Evolutionary conservation across 139 green algal species (phyloP), one percentile per base, ranked within the genome.

Genomic region (Trebouxia sp.): DNA sequence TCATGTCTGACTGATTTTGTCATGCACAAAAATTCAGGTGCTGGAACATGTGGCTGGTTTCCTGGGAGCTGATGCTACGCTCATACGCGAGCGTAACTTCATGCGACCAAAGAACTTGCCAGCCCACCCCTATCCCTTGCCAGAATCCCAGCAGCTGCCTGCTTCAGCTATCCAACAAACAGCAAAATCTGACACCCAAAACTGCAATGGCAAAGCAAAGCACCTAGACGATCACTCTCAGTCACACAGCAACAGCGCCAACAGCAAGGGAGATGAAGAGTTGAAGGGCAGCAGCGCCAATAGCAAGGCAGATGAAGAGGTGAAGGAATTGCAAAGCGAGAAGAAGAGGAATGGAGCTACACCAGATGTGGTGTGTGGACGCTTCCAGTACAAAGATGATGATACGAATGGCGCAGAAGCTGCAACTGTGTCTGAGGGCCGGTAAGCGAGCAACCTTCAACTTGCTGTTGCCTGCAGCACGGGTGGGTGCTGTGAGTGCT

Each of bases 31-130:
- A n/a, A n/a, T n/a, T n/a, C n/a, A 85, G 81, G 55, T 90, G 14
- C 37, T 90, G 43, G 87, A 90, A 74, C 84, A 87, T 32, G 83
- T 91, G 38, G 87, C 85, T 1, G 80, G 70, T 0, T 47, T 78
- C 38, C 72, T 87, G 70, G 79, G 74, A 1, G 28, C 87, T 38
- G 77, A 84, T 15, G 72, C 85, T 45, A 65, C 65, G 11, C 26
- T 55, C 22, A 79, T 87, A n/a, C 80, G 82, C 42, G 55, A 79
- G 66, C 75, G 74, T 65, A 89, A 89, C 75, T 87, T 89, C 82
- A 47, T 85, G 69, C 28, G 42, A 10, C 69, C 69, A 15, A 53
- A 77, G 69, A 41, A 55, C 10, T 37, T 77, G 43, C 50, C 55
- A 76, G 56, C 56, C 5, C 42, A 47, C 39, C 56, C 38, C 8